phyloP scores from a whole-genome alignment of 2,329 filamentous ascomycete species.

The Metarhizium guizhouense region DNA sequence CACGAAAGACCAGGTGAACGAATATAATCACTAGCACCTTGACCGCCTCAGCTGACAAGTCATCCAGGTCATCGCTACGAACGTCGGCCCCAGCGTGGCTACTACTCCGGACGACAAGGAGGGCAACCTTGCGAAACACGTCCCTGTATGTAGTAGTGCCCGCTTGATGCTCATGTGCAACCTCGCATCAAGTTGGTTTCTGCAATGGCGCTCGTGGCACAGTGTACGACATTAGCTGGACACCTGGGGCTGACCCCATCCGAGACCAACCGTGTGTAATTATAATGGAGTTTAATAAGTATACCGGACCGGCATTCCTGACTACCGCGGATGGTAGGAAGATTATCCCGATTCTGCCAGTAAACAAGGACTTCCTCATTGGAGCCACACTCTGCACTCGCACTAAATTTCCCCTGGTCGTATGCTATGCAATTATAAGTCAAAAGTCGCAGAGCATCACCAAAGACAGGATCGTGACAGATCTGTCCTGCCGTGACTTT shows the following conservation, averaged over 20 bases:
- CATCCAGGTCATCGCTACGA: slow-evolving; percentile 6
- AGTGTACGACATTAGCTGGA: slow-evolving; percentile 9
- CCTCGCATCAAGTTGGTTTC: slow-evolving; percentile 7
- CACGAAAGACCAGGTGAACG: slow-evolving; percentile 4
- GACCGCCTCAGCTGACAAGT: slow-evolving; percentile 5
- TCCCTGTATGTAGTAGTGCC: slow-evolving; percentile 7
- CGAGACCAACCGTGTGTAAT: slow-evolving; percentile 8
- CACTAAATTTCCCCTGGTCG: neutral
- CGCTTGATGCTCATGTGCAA: slow-evolving; percentile 6
- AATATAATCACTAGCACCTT: slow-evolving; percentile 6
- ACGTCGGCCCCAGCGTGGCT: slow-evolving; percentile 5
- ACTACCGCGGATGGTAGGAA: slow-evolving; percentile 2
- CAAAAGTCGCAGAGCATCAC: neutral
- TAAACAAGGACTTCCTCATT: neutral
- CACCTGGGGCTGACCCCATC: slow-evolving; percentile 8
- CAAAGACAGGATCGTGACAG: neutral
- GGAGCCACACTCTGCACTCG: neutral
- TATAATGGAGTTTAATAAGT: slow-evolving; percentile 9
- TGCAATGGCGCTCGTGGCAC: slow-evolving; percentile 9
- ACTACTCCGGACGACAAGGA: slow-evolving; percentile 6
- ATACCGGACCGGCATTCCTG: slow-evolving; percentile 7
- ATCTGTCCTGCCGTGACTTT: neutral
- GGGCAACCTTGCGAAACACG: slow-evolving; percentile 8
- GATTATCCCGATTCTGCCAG: slow-evolving; percentile 7
- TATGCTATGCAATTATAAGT: neutral